phyloP scores from a whole-genome alignment of 768 basidiomycete species.

The Tulasnella calospora region DNA sequence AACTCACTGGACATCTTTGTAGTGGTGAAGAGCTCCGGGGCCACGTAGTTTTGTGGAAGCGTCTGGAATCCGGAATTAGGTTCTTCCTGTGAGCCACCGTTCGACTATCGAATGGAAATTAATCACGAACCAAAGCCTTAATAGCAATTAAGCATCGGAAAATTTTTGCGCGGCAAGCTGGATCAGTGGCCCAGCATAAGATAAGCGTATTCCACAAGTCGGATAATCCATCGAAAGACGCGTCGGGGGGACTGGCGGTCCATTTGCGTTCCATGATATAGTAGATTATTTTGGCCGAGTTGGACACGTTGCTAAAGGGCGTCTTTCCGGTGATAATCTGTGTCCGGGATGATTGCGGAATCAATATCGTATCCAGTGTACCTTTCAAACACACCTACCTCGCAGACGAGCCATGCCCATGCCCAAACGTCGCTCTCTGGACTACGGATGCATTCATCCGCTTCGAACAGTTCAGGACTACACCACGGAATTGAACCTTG shows the following conservation, averaged over 20 bases:
- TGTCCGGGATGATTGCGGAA: background rate
- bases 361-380: background rate
- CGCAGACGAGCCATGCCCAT: background rate
- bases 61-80: background rate
- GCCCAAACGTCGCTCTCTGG: slow-evolving; percentile 14
- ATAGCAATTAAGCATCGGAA: background rate
- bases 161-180: background rate
- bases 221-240: background rate
- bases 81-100: background rate
- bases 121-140: background rate
- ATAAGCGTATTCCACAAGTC: background rate
- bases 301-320: background rate
- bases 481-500: slow-evolving; percentile 11
- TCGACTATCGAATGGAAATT: background rate
- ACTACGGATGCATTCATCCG: background rate
- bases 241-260: background rate
- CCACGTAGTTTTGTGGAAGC: background rate
- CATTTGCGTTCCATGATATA: background rate
- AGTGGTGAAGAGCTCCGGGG: background rate
- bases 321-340: slow-evolving; percentile 1
- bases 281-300: background rate
- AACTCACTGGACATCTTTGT: background rate
- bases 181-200: background rate
- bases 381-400: background rate
- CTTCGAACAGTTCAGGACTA: slow-evolving; percentile 1